Evolutionary conservation across 192 early-diverging fungal genomes (phyloP).

Genomic region (Jimgerdemannia lactiflua): DNA sequence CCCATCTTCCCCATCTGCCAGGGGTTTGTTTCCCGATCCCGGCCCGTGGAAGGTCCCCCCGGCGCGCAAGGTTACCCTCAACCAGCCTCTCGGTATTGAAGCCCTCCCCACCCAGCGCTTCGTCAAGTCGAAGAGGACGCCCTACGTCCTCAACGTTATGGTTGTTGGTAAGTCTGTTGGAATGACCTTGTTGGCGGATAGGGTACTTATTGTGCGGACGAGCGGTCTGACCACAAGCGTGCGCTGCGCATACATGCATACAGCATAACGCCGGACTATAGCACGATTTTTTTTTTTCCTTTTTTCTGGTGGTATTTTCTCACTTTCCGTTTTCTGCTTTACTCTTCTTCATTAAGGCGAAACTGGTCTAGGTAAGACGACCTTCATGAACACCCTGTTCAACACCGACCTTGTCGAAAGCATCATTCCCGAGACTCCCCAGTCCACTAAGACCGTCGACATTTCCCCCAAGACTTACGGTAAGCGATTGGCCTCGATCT

Average conservation of each 20-base stretch:
- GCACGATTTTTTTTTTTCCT: background rate
- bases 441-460: slow-evolving; percentile 81
- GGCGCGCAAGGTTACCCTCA: slow-evolving; percentile 50
- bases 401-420: slow-evolving; percentile 89
- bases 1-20: slow-evolving; percentile 16
- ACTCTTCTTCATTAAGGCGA: slow-evolving; percentile 58
- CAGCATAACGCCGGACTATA: too few relatives aligned
- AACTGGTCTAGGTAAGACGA: slow-evolving; percentile 98
- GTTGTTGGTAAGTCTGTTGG: slow-evolving; percentile 71
- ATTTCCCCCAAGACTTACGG: slow-evolving; percentile 82
- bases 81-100: slow-evolving; percentile 64
- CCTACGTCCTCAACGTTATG: slow-evolving; percentile 93
- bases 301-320: slow-evolving; percentile 9
- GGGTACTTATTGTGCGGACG: background rate
- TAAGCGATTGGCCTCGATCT: slow-evolving; percentile 24
- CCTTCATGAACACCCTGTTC: slow-evolving; percentile 99
- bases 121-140: slow-evolving; percentile 58
- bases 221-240: background rate
- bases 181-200: background rate
- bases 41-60: slow-evolving; percentile 85
- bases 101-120: slow-evolving; percentile 70
- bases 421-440: slow-evolving; percentile 47
- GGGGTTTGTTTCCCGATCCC: slow-evolving; percentile 68
- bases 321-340: slow-evolving; percentile 3
- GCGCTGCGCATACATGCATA: too few relatives aligned